Conservation (phyloP, 1,284 basidiomycete genomes). For the Cryptococcus wingfieldii region DNA sequence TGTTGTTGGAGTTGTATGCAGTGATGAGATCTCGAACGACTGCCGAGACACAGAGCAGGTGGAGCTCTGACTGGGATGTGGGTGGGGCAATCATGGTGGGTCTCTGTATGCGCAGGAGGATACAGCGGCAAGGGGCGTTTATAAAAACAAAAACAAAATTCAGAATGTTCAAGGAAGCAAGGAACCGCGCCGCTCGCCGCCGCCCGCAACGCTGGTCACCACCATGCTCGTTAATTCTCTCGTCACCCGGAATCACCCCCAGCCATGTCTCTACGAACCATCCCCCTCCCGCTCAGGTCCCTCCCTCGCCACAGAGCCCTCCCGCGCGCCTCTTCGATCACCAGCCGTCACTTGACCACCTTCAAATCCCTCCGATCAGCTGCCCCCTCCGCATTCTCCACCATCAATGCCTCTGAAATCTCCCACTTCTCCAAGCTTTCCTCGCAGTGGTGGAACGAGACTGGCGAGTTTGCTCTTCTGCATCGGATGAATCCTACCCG, state of each 20-base stretch:
- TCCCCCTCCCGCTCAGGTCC: neutral
- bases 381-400: constrained; percentile 38
- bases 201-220: neutral
- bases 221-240: neutral
- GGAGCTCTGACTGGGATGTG: constrained; percentile 72
- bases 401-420: constrained; percentile 75
- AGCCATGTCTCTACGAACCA: neutral
- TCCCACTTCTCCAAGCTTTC: constrained; percentile 89
- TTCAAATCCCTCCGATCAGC: constrained; percentile 2
- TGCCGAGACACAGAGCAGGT: constrained; percentile 87
- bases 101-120: neutral
- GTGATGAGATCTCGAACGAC: constrained; percentile 92
- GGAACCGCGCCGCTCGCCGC: no score
- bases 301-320: neutral
- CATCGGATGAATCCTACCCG: constrained; percentile 95
- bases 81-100: constrained; percentile 30
- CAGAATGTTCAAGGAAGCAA: neutral
- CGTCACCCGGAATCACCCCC: neutral
- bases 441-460: constrained; percentile 94
- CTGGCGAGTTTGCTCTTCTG: constrained; percentile 81
- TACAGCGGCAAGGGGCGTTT: neutral
- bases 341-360: constrained; percentile 1
- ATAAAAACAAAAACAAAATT: neutral
- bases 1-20: constrained; percentile 32
- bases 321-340: neutral